Percentiles rank a stretch among this genome's conserved stretches.
Evolutionary conservation across 129 eudicot genomes (phyloP).

Genomic region (sunflower (Helianthus annuus)): DNA sequence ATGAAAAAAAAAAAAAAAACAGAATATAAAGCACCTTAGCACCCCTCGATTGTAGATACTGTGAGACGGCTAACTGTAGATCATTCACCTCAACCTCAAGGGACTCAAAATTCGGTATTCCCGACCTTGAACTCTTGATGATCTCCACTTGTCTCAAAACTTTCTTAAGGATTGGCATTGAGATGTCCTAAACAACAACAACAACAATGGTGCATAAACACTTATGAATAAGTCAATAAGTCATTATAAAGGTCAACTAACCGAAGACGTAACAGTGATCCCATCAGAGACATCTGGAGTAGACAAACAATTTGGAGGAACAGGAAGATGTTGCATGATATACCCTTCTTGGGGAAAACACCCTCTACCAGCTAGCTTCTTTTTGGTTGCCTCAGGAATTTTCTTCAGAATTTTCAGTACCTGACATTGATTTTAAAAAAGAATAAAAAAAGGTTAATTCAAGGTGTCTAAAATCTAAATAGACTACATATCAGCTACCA

Average conservation of each 20-base stretch:
- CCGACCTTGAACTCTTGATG: slow-evolving; percentile 79
- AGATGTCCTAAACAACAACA: slow-evolving; percentile 61
- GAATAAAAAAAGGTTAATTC: neutral
- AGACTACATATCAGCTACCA: neutral
- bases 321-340: slow-evolving; percentile 73
- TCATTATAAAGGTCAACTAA: slow-evolving; percentile 30
- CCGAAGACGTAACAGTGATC: slow-evolving; percentile 78
- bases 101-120: slow-evolving; percentile 81
- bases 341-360: slow-evolving; percentile 86
- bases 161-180: slow-evolving; percentile 69
- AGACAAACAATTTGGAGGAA: slow-evolving; percentile 95
- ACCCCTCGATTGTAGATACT: slow-evolving; percentile 85
- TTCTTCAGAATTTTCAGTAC: slow-evolving; percentile 68
- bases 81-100: slow-evolving; percentile 81
- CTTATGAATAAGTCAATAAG: neutral
- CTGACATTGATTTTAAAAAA: slow-evolving; percentile 31
- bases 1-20: neutral
- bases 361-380: slow-evolving; percentile 66
- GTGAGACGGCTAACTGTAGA: slow-evolving; percentile 70
- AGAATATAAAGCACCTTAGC: slow-evolving; percentile 62
- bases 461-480: neutral
- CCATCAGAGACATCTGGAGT: slow-evolving; percentile 99
- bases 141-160: slow-evolving; percentile 76
- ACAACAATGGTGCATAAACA: neutral
- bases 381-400: slow-evolving; percentile 61